Base-by-base conservation (phyloP, 129 eudicot genomes). In the Flaveria brownii region DNA sequence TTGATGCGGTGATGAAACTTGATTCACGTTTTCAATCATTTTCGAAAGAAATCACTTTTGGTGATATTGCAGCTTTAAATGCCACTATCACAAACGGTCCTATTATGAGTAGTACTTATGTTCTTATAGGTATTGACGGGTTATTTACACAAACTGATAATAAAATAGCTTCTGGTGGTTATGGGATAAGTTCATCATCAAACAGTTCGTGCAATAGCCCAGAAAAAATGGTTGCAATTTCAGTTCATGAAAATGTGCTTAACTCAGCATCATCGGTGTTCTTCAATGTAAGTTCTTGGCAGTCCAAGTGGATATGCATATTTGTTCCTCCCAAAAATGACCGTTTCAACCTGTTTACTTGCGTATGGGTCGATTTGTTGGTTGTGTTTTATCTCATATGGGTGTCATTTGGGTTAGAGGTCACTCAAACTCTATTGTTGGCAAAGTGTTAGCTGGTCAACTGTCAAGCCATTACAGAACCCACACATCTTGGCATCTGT, bases 51-150 rank as follows among this genome's bases (percentile, higher is more conserved):
- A 74, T 91, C 42, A 60, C 84, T 17, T 63, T 94, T 59, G 90
- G 85, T 72, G 68, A 87, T 7, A 25, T 85, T n/a, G 87, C 97
- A 57, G 49, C 75, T n/a, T 51, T 91, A 69, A 91, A 94, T 67
- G 78, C 82, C 22, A 94, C 96, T 33, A 61, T 94, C 52, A 90
- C 93, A 6, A 80, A 80, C 28, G 89, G 89, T 43, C 97, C 93
- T 16, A 76, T 73, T 33, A 60, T 94, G 61, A 86, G 81, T 74
- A 84, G 77, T 54, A 84, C 87, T 54, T 89, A 94, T 8, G 66
- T 94, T 80, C 85, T 75, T 70, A 81, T 94, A 60, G 87, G 81
- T 66, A 89, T 94, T 11, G 74, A 91, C 84, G 99, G 99, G 67
- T 79, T 94, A 74, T 82, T 94, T 79, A 73, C 80, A 36, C 82